phyloP scores from a whole-genome alignment of 1,284 basidiomycete genomes.

The Microbotryum intermedium region DNA sequence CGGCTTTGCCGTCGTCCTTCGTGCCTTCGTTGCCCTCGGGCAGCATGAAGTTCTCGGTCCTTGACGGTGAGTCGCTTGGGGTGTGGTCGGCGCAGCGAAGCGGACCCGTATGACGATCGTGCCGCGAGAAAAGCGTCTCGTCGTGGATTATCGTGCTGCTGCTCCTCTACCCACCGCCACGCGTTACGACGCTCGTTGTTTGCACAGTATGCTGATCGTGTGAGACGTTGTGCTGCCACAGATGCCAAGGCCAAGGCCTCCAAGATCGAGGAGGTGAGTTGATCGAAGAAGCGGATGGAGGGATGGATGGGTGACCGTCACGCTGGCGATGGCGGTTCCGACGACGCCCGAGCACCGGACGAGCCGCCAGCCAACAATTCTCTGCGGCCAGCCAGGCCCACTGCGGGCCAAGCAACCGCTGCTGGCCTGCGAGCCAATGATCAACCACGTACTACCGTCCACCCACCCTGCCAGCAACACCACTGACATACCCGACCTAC shows the following conservation, averaged over 20 bases:
- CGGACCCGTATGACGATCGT: neutral
- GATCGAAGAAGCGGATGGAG: neutral
- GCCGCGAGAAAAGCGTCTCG: neutral
- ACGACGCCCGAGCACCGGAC: neutral
- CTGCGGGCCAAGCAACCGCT: no score
- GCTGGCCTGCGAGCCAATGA: no score
- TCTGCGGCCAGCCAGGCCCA: no score
- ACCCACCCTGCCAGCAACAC: no score
- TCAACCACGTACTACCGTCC: no score
- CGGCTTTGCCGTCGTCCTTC: slow-evolving; percentile 1
- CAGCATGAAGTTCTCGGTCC: slow-evolving; percentile 25
- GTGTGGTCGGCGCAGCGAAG: neutral
- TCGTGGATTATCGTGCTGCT: no score
- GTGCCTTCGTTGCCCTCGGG: slow-evolving; percentile 25
- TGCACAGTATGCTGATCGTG: neutral
- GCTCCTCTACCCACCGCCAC: no score
- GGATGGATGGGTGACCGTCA: neutral
- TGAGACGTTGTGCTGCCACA: neutral
- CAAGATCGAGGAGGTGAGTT: slow-evolving; percentile 21
- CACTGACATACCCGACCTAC: neutral
- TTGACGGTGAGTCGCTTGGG: slow-evolving; percentile 18
- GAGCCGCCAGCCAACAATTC: no score
- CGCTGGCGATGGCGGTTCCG: neutral
- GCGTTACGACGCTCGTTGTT: no score
- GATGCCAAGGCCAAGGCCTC: slow-evolving; percentile 31